phyloP scores from a whole-genome alignment of 495 filamentous ascomycete species.

The Penicillium simplicissimum region DNA sequence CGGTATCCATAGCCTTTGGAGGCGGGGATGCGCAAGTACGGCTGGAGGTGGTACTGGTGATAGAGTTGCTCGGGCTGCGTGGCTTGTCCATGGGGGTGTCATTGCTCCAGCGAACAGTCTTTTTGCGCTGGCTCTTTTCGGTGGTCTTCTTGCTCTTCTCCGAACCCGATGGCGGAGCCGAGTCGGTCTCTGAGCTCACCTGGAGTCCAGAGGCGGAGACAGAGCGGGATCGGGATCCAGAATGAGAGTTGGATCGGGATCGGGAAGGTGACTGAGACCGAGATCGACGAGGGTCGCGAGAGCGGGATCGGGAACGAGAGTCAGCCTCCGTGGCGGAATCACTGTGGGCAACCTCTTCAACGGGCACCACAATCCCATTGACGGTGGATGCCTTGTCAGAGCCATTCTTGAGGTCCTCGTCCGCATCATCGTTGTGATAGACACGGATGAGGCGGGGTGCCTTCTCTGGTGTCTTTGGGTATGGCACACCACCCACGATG shows the following conservation, averaged over 20 bases:
- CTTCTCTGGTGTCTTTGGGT: constrained; percentile 3
- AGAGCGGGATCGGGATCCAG: constrained; percentile 2
- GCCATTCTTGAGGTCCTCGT: neutral
- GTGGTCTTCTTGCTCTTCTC: neutral
- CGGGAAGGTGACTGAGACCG: neutral
- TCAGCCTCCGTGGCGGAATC: constrained; percentile 1
- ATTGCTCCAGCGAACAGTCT: neutral
- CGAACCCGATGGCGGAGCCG: neutral
- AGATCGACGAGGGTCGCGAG: neutral
- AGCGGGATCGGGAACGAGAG: neutral
- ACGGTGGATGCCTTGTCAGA: neutral
- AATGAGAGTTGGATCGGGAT: neutral
- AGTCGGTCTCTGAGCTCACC: neutral
- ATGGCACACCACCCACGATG: neutral
- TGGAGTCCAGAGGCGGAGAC: neutral
- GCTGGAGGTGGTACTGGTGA: neutral
- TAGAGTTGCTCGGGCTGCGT: neutral
- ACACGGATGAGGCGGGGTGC: constrained; percentile 15
- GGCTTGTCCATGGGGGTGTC: neutral
- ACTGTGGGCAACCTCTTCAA: neutral
- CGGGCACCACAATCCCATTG: neutral
- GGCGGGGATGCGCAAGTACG: neutral
- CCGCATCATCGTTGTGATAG: constrained; percentile 3
- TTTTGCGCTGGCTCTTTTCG: neutral
- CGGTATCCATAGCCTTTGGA: neutral